Conservation (phyloP, 306 rosid species). For the Vicia sativa region DNA sequence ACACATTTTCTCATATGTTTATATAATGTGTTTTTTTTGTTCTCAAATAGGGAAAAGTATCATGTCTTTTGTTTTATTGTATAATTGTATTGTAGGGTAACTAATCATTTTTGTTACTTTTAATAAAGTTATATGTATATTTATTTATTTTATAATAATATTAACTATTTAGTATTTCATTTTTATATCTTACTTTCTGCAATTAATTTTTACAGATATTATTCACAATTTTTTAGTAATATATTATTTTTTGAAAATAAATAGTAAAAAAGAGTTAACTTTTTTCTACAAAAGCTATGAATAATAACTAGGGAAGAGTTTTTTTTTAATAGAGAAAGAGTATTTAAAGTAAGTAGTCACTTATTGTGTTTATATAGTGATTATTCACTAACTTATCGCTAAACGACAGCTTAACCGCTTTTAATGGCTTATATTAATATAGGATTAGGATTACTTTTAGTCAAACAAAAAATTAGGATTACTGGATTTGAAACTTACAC, state of each 20-base stretch:
- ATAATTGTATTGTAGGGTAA: neutral
- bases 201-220: neutral
- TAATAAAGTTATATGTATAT: neutral
- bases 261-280: neutral
- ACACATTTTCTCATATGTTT: constrained; percentile 23
- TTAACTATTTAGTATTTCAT: neutral
- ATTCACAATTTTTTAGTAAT: neutral
- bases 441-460: constrained; percentile 20
- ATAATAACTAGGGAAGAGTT: neutral
- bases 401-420: constrained; percentile 28
- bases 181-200: neutral
- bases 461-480: neutral
- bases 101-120: neutral
- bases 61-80: constrained; percentile 6
- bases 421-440: neutral
- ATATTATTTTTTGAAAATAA: neutral
- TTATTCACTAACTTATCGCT: constrained; percentile 42
- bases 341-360: constrained; percentile 35
- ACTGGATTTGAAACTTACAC: constrained; percentile 51
- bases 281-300: neutral
- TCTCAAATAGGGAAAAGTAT: constrained; percentile 26
- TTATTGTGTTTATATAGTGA: constrained; percentile 38
- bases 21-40: constrained; percentile 35
- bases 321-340: constrained; percentile 9
- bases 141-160: neutral